Percentiles rank a stretch among this genome's conserved stretches.
Conservation (phyloP, 495 filamentous ascomycete species). For the Penicillium soppii region DNA sequence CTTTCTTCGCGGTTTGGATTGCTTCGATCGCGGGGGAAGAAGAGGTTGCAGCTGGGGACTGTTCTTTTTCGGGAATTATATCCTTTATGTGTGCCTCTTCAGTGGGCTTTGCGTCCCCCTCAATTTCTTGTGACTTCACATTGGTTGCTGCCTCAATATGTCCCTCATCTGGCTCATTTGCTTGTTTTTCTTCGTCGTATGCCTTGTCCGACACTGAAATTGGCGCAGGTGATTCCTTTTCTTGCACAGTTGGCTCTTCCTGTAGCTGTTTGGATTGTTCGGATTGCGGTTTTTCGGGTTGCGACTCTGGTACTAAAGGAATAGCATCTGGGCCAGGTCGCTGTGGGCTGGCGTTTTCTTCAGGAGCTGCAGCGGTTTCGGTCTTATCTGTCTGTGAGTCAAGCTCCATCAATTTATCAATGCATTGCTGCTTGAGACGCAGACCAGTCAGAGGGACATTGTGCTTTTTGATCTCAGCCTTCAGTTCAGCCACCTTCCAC, state of each 20-base stretch:
- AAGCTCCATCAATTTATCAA: constrained; percentile 47
- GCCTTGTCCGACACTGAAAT: not conserved
- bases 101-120: constrained; percentile 11
- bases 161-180: not conserved
- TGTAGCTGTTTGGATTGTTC: constrained; percentile 12
- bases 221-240: constrained; percentile 2
- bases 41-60: too few species aligned
- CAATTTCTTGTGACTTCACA: constrained; percentile 24
- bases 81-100: not conserved
- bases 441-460: constrained; percentile 51
- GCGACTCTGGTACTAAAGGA: constrained; percentile 10
- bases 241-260: constrained; percentile 6
- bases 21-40: not conserved
- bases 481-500: constrained; percentile 54
- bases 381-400: constrained; percentile 28
- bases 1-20: not conserved
- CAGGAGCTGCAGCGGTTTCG: constrained; percentile 1
- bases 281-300: constrained; percentile 13
- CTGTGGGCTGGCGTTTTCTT: constrained; percentile 11
- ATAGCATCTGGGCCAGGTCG: constrained; percentile 9
- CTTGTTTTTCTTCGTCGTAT: constrained; percentile 3
- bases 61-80: not conserved
- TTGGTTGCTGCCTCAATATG: constrained; percentile 14
- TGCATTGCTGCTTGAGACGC: constrained; percentile 48
- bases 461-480: constrained; percentile 52